Conservation (phyloP, 1,139 yeast genomes). For the Magnusiomyces suaveolens region DNA sequence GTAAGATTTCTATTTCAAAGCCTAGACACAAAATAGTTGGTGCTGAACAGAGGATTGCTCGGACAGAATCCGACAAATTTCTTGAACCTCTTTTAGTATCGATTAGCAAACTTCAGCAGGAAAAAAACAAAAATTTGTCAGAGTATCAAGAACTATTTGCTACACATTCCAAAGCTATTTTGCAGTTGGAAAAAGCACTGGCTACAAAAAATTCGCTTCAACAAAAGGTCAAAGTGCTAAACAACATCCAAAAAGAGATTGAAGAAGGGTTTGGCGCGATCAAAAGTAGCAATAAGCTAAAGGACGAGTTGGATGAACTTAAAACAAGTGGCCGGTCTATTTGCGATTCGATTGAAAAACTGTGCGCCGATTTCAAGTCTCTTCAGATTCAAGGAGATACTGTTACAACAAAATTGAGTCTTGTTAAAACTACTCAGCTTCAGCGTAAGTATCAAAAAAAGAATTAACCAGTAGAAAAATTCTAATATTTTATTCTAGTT, state of each 20-base stretch:
- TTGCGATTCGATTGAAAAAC: not conserved
- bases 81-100: conserved; percentile 11
- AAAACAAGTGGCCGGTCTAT: not conserved
- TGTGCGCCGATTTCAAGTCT: not conserved
- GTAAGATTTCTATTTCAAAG: not conserved
- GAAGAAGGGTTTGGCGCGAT: conserved; percentile 6
- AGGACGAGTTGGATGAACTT: conserved; percentile 1
- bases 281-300: not conserved
- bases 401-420: not conserved
- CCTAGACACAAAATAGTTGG: not conserved
- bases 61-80: conserved; percentile 7
- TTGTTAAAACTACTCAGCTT: not conserved
- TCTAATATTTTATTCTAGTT: not conserved
- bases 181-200: conserved; percentile 5
- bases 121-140: conserved; percentile 7
- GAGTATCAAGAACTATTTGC: conserved; percentile 7
- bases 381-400: not conserved
- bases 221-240: not conserved
- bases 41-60: not conserved
- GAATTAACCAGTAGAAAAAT: too few relatives aligned
- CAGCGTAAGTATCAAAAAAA: not conserved
- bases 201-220: conserved; percentile 3
- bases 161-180: conserved; percentile 7
- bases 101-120: conserved; percentile 8
- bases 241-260: conserved; percentile 5